Evolutionary conservation across 768 basidiomycete genomes (phyloP), one percentile per base, ranked within the genome.

Genomic region (Naematelia aurantialba): DNA sequence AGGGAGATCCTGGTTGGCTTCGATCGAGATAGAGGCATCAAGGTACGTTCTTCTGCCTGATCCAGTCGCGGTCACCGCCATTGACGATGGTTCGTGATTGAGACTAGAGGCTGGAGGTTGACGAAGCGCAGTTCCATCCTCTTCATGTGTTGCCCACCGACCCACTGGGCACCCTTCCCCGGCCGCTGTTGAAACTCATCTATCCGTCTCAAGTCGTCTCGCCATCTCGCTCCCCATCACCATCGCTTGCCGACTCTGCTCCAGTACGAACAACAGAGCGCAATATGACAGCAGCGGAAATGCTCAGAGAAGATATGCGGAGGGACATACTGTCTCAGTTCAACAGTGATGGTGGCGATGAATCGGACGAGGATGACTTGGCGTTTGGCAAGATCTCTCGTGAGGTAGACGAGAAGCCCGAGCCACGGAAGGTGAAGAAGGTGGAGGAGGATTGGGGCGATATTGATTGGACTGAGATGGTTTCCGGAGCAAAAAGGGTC

Each of bases 121-220:
- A 51, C 58, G 48, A 58, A 22, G 21, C 2, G 3, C 62, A 76
- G 75, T 76, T 76, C 56, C 75, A 76, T 49, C 75, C 75, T 10
- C 70, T 76, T 11, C 69, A 75, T 54, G 61, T 74, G 55, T 25
- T 70, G 21, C 75, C 75, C 2, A 62, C 58, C 5, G 60, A 67
- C 5, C 67, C 75, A 21, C 55, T 64, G 1, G 52, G 55, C 17
- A 76, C 75, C 12, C 51, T 75, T 5, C 75, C 75, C 1, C 42
- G 48, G 21, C 72, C 72, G 0, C 57, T 76, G 2, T 58, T 73
- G 3, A 56, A 55, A 11, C 61, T 72, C 3, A 62, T 76, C 13
- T 73, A 70, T 51, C 75, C 75, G 4, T 52, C 69, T 12, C 63
- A 66, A 46, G 63, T 44, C 21, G n/a, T 63, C 42, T 67, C 70